Evolutionary conservation across 2,329 filamentous ascomycete genomes (phyloP), one percentile per base, ranked within the genome.

Genomic region (Macrophomina phaseolina): DNA sequence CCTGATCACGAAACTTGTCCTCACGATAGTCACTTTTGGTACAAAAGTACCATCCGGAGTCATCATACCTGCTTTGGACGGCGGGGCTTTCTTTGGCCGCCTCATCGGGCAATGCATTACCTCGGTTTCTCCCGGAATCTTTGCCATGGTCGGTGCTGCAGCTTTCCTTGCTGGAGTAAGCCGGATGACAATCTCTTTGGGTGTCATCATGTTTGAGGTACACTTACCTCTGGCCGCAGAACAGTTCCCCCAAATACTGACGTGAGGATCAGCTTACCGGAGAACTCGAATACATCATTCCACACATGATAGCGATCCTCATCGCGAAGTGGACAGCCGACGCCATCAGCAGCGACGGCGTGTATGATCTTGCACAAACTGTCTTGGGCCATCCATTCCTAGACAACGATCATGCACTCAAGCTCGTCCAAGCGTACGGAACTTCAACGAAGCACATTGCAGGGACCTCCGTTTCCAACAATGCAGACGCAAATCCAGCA

Each of bases 281-380:
- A 46, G 85, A 87, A 70, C 80, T 87, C 7, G 82, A 85, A 67
- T 87, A 86, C 73, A 81, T 85, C 9, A 77, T 87, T 0, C 85
- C 86, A 11, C 83, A 86, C 69, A 88, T 87, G 85, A 81, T 87
- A 28, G 85, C 86, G 6, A 88, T 88, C 66, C 78, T 88, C 5
- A 81, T 86, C 0, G 84, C 85, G 0, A 88, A 88, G 74, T 88
- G 85, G 85, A 81, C 84, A 5, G 85, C 86, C 0, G 86, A 88
- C 71, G 78, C 80, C 3, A 78, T 88, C 18, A 83, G 82, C 55
- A 74, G 75, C 30, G 83, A 87, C 68, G 78, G 84, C 28, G 84
- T 88, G 0, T 89, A 88, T 70, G 86, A 88, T 70, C 79, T 88
- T 7, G 85, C 86, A n/a, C 85, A 88, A 72, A 82, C 81, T 3